These are phyloP conservation scores for Globisporangium iwayamae DNA, from an alignment of 352 stramenopile genomes.

Conservation along the genomic window DNA sequence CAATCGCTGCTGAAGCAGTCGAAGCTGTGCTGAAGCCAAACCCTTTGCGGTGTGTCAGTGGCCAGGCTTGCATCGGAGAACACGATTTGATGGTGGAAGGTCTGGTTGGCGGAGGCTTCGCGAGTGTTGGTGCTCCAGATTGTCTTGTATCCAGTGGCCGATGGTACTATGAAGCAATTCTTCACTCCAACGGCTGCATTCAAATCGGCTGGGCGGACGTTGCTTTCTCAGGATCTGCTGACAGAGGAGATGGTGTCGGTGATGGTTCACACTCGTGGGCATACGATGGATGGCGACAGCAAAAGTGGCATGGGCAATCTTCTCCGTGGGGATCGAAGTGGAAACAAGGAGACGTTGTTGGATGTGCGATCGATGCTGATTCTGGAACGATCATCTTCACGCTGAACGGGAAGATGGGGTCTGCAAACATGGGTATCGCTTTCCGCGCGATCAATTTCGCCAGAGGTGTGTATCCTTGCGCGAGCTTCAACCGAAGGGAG, in stretches of 20 bases:
- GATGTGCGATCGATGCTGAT: conserved; percentile 87
- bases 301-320: conserved; percentile 88
- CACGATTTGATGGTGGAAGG: conserved; percentile 84
- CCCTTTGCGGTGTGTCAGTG: conserved; percentile 77
- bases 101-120: conserved; percentile 80
- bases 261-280: conserved; percentile 91
- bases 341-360: conserved; percentile 91
- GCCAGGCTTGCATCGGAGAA: conserved; percentile 83
- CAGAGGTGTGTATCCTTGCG: conserved; percentile 80
- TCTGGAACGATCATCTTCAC: conserved; percentile 88
- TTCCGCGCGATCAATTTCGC: conserved; percentile 83
- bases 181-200: conserved; percentile 91
- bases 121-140: conserved; percentile 77
- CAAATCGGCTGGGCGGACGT: conserved; percentile 93
- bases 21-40: conserved; percentile 59
- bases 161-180: conserved; percentile 93
- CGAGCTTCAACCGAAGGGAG: conserved; percentile 86
- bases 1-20: conserved; percentile 23
- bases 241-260: conserved; percentile 89
- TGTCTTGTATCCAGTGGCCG: conserved; percentile 71
- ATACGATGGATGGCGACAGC: conserved; percentile 91
- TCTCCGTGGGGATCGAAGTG: conserved; percentile 88
- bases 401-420: conserved; percentile 89
- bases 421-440: conserved; percentile 81
- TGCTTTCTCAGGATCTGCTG: conserved; percentile 82